These are phyloP conservation scores for Ceratocystis diversiconidia DNA, from an alignment of 2,329 filamentous ascomycete species.

Conservation along the genomic window DNA sequence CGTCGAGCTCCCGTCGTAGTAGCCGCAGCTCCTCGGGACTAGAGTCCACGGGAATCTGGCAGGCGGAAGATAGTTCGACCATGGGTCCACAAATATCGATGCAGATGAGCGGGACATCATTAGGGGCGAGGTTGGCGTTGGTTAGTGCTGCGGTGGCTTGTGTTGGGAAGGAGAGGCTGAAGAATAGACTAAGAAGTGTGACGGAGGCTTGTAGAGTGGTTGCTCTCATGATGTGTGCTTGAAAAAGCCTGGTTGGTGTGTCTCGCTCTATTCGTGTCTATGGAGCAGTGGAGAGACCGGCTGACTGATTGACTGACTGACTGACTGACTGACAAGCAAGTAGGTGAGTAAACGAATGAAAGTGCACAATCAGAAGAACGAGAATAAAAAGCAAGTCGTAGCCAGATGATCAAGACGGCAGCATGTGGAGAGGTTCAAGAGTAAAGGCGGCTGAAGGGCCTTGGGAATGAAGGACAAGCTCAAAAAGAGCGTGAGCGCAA, in stretches of 20 bases:
- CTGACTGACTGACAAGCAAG: not conserved
- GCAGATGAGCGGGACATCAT: slow-evolving; percentile 29
- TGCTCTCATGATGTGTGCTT: slow-evolving; percentile 12
- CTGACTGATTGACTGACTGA: not conserved
- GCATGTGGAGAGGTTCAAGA: not conserved
- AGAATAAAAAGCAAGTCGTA: not conserved
- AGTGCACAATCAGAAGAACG: not conserved
- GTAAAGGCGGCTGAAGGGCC: not conserved
- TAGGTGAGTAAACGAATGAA: not conserved
- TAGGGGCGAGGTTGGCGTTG: slow-evolving; percentile 24
- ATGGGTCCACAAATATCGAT: slow-evolving; percentile 31
- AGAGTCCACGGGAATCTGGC: slow-evolving; percentile 22
- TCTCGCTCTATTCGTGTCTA: not conserved
- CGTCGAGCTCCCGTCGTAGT: not conserved
- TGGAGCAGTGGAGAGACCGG: not conserved
- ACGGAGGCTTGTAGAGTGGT: not conserved
- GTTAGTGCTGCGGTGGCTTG: slow-evolving; percentile 23
- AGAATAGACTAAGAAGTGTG: not conserved
- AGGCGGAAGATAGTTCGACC: slow-evolving; percentile 29
- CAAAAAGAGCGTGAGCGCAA: not conserved
- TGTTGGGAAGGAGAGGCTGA: slow-evolving; percentile 22
- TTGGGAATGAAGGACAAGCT: slow-evolving; percentile 4
- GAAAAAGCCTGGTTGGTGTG: not conserved
- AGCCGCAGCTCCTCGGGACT: not conserved
- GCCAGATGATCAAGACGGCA: not conserved